Evolutionary conservation across 1,139 yeast genomes (phyloP), one percentile per base, ranked within the genome.

Genomic region (Yamadazyma dushanensis): DNA sequence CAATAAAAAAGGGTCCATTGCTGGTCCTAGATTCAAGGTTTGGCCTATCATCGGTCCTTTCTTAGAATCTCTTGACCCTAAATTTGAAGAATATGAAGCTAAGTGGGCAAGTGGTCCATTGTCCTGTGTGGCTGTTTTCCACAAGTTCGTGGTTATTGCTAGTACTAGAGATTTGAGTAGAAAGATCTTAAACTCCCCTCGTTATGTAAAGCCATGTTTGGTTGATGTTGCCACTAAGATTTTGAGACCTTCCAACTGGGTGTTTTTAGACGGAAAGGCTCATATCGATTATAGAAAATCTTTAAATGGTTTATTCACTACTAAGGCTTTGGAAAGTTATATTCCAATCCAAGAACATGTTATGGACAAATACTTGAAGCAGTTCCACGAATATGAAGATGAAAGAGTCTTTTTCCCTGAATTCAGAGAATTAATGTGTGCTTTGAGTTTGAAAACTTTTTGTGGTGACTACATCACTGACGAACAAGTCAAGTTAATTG

Each of bases 31-130:
- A 31, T 78, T 74, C 59, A 92, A 92, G 61, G 51, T 89, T 36
- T 90, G 95, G 89, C 98, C 98, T 2, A 71, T 92, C 37, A 90
- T 92, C 50, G 98, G 98, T 4, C 97, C 98, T 3, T 92, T 92
- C 53, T 70, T 92, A 60, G 97, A 92, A 59, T 83, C 95, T n/a
- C 70, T 92, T 56, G 92, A 92, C 65, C 98, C 98, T 21, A 90
- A 90, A 61, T 92, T 92, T 57, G 96, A 87, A 57, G 96, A 85
- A 56, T 92, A 92, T 62, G 71, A 78, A 59, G 87, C 87, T 37
- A 92, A 92, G 61, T 92, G 98, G 98, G 80, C 78, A 50, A 82
- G 95, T 5, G 98, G 98, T 44, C 92, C 92, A 13, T 73, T 92
- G 43, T 83, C 95, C 14, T 92, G 97, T 71, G 98, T 92, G 35